A percentile compares a stretch with the other conserved stretches of the same genome.
These are phyloP conservation scores for Plicaturopsis crispa DNA, from an alignment of 768 basidiomycete species.

Conservation along the genomic window DNA sequence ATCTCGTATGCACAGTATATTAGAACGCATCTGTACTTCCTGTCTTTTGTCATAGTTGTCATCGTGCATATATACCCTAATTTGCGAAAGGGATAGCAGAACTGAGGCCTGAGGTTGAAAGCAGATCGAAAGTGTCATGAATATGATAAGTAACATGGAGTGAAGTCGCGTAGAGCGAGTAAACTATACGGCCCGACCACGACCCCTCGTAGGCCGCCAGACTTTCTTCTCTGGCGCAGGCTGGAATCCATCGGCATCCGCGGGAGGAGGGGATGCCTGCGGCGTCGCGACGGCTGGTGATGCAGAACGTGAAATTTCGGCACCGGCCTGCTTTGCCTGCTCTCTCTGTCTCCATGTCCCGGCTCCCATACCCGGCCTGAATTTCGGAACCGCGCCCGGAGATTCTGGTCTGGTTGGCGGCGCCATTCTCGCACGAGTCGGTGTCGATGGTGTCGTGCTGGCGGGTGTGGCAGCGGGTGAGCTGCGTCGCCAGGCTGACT, in stretches of 20 bases:
- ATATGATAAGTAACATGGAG: too few relatives aligned
- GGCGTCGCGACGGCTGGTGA: conserved; percentile 27
- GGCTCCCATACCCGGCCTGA: conserved; percentile 24
- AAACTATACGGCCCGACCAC: conserved; percentile 2
- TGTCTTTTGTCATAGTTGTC: too few relatives aligned
- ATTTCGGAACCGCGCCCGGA: conserved; percentile 34
- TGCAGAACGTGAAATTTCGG: conserved; percentile 22
- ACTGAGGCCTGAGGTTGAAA: too few relatives aligned
- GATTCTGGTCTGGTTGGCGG: conserved; percentile 48
- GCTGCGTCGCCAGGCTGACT: conserved; percentile 15
- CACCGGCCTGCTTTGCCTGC: conserved; percentile 34
- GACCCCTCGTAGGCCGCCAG: conserved; percentile 16
- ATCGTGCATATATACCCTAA: too few relatives aligned
- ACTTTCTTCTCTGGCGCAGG: conserved; percentile 31
- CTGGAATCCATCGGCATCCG: conserved; percentile 69
- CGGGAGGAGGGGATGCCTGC: conserved; percentile 6
- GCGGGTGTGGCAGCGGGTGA: conserved; percentile 15
- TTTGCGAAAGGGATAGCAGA: too few relatives aligned
- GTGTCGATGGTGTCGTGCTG: conserved; percentile 20
- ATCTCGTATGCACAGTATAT: too few relatives aligned
- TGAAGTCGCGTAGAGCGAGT: too few relatives aligned
- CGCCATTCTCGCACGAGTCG: conserved; percentile 18
- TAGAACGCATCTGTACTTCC: too few relatives aligned
- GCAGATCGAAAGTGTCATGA: too few relatives aligned
- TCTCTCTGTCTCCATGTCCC: conserved; percentile 58